These are phyloP conservation scores for Solanum virginianum DNA, from an alignment of 257 asterid genomes.

Conservation along the genomic window DNA sequence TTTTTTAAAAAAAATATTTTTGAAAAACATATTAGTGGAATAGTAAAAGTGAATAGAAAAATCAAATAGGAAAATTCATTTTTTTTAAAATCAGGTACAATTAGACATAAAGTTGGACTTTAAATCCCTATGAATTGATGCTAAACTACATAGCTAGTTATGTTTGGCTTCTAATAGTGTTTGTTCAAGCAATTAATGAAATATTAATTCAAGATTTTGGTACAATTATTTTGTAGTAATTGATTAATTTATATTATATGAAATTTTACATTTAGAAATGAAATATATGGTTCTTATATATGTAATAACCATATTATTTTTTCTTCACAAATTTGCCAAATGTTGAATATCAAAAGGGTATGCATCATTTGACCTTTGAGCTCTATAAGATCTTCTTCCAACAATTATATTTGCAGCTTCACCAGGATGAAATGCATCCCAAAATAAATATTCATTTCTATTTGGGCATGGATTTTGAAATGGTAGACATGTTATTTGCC, in stretches of 20 bases:
- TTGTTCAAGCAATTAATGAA: neutral
- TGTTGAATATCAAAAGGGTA: slow-evolving; percentile 69
- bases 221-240: neutral
- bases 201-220: neutral
- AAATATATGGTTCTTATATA: neutral
- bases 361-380: slow-evolving; percentile 54
- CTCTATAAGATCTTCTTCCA: slow-evolving; percentile 68
- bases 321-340: slow-evolving; percentile 41
- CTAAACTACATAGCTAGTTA: neutral
- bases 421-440: slow-evolving; percentile 89
- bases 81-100: neutral
- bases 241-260: no score
- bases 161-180: neutral
- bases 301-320: neutral
- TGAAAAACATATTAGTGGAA: neutral
- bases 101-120: neutral
- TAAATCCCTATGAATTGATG: neutral
- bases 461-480: slow-evolving; percentile 50
- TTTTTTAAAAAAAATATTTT: neutral
- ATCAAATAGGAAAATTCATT: neutral
- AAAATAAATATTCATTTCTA: slow-evolving; percentile 50
- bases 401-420: slow-evolving; percentile 67
- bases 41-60: neutral
- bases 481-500: slow-evolving; percentile 86
- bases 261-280: no score